Evolutionary conservation across 139 green algal genomes (phyloP).

Genomic region (Coelastrella sp.): DNA sequence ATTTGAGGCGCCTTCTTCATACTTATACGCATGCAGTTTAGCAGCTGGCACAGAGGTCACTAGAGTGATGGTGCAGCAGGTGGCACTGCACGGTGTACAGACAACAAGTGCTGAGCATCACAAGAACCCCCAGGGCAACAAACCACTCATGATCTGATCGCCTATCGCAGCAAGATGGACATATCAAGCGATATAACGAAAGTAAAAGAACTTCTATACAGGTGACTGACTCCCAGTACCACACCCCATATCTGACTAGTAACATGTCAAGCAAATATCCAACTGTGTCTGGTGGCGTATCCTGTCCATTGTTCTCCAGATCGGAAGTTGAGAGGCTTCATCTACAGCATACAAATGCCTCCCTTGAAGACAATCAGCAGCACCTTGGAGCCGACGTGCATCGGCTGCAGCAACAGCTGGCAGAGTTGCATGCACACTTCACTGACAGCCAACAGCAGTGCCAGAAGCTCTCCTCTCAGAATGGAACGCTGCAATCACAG

Average conservation of each 20-base stretch:
- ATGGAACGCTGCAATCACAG: background rate
- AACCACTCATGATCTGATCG: too few relatives aligned
- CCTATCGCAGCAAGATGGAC: too few relatives aligned
- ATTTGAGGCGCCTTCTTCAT: too few relatives aligned
- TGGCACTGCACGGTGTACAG: too few relatives aligned
- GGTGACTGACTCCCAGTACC: constrained; percentile 2
- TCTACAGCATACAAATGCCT: background rate
- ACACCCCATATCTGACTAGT: background rate
- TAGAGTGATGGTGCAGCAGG: too few relatives aligned
- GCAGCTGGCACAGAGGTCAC: too few relatives aligned
- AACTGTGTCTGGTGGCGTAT: background rate
- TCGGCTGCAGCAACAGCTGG: constrained; percentile 25
- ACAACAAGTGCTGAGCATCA: too few relatives aligned
- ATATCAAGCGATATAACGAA: background rate
- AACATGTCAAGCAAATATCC: background rate
- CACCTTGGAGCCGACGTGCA: constrained; percentile 13
- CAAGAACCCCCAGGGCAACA: too few relatives aligned
- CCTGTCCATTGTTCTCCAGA: background rate
- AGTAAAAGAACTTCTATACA: constrained; percentile 41
- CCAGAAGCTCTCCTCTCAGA: background rate
- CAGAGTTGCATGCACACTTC: background rate
- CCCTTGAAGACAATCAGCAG: background rate
- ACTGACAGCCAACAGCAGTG: background rate
- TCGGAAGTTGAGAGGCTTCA: constrained; percentile 26
- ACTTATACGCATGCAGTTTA: too few relatives aligned